These are phyloP conservation scores for Fraxinus albicans DNA, from an alignment of 305 asterid species.

Conservation along the genomic window DNA sequence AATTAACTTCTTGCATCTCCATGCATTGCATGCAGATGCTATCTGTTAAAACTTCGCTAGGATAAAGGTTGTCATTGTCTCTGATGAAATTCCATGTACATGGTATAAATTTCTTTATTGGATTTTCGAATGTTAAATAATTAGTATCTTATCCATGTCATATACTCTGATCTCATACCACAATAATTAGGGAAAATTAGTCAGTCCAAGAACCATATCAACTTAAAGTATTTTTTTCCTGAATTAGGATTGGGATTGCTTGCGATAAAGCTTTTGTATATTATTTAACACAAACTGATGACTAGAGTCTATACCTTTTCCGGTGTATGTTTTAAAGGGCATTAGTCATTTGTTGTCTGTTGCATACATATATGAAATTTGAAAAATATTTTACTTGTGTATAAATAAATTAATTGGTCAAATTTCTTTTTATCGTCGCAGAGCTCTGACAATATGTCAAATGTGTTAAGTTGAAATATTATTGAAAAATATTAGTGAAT, in stretches of 20 bases:
- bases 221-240: background rate
- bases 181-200: background rate
- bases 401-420: background rate
- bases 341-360: background rate
- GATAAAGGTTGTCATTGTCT: background rate
- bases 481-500: no score
- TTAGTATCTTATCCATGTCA: background rate
- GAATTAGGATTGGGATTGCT: background rate
- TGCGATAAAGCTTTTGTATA: background rate
- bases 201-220: background rate
- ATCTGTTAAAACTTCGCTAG: background rate
- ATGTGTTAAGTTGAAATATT: no score
- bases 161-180: background rate
- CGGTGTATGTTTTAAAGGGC: background rate
- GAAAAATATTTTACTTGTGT: background rate
- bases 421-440: slow-evolving; percentile 30
- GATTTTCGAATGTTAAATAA: background rate
- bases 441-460: slow-evolving; percentile 69
- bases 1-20: background rate
- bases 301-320: background rate
- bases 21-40: background rate
- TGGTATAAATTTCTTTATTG: background rate
- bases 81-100: background rate
- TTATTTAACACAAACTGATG: background rate
- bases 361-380: background rate